These are phyloP conservation scores for Colletotrichum viniferum DNA, from an alignment of 2,329 filamentous ascomycete genomes.

Conservation along the genomic window DNA sequence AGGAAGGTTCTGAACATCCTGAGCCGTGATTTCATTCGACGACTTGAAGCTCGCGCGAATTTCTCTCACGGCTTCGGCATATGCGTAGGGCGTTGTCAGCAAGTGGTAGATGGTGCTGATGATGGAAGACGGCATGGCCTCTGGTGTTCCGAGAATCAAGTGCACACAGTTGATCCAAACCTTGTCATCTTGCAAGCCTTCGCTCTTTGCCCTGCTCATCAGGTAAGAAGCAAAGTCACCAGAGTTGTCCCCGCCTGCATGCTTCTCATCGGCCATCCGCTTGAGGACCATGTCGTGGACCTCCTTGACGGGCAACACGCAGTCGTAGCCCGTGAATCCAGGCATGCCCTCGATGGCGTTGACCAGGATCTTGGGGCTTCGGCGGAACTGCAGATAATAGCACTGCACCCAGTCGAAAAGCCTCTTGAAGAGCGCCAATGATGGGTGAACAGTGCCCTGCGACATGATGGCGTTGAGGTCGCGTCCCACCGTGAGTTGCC, in stretches of 20 bases:
- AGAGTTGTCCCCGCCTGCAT: not conserved
- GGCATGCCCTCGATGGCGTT: not conserved
- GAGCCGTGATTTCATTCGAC: conserved; percentile 40
- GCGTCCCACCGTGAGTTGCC: not conserved
- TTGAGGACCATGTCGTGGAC: not conserved
- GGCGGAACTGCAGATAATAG: not conserved
- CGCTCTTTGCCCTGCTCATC: not conserved
- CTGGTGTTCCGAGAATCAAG: conserved; percentile 40
- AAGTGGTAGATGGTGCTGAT: conserved; percentile 45
- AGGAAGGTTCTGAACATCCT: conserved; percentile 28
- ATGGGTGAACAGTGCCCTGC: not conserved
- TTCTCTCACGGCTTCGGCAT: conserved; percentile 38
- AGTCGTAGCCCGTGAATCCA: not conserved
- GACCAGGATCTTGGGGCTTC: not conserved
- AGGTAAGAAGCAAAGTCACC: not conserved
- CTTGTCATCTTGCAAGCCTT: not conserved
- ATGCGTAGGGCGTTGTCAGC: conserved; percentile 28
- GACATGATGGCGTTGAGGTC: not conserved
- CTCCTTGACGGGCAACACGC: not conserved
- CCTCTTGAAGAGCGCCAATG: not conserved
- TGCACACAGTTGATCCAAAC: conserved; percentile 16
- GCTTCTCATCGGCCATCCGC: not conserved
- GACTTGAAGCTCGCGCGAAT: conserved; percentile 39
- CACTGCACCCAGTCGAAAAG: not conserved
- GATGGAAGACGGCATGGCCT: conserved; percentile 49